Percentiles rank a stretch among this genome's conserved stretches.
Conservation (phyloP, 2,329 filamentous ascomycete genomes). For the Fusarium clavum region DNA sequence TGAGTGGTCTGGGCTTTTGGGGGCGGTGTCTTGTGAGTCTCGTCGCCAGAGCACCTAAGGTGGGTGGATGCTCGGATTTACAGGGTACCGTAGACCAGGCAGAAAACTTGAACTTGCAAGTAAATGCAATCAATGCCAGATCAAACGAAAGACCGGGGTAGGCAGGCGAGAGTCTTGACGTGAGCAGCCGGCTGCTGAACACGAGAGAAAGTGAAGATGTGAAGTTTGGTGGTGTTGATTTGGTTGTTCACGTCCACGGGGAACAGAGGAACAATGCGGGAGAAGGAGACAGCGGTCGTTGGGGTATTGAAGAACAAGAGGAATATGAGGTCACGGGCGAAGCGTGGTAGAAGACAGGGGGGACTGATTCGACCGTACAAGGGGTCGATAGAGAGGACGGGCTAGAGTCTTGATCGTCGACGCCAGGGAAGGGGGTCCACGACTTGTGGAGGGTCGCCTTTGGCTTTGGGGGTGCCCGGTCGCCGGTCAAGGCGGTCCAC, state of each 20-base stretch:
- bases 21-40: slow-evolving; percentile 46
- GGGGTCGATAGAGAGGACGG: slow-evolving; percentile 36
- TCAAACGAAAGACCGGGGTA: slow-evolving; percentile 44
- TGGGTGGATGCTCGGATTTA: slow-evolving; percentile 42
- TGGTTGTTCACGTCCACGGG: slow-evolving; percentile 46
- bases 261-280: slow-evolving; percentile 46
- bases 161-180: slow-evolving; percentile 38
- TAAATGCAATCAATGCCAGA: slow-evolving; percentile 31
- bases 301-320: slow-evolving; percentile 45
- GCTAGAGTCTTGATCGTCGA: slow-evolving; percentile 45
- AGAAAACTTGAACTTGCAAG: slow-evolving; percentile 44
- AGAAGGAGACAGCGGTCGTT: slow-evolving; percentile 38
- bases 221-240: slow-evolving; percentile 36
- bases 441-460: slow-evolving; percentile 38
- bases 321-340: slow-evolving; percentile 47
- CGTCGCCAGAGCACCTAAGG: slow-evolving; percentile 41
- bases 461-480: slow-evolving; percentile 40
- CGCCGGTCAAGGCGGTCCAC: slow-evolving; percentile 38
- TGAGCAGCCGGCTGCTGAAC: slow-evolving; percentile 49
- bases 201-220: slow-evolving; percentile 40
- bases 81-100: slow-evolving; percentile 44
- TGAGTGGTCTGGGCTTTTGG: slow-evolving; percentile 45
- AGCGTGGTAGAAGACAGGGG: slow-evolving; percentile 34
- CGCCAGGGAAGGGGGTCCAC: slow-evolving; percentile 42
- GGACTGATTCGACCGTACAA: slow-evolving; percentile 42